Percentiles rank a stretch among this genome's conserved stretches.
phyloP scores from a whole-genome alignment of 2,329 filamentous ascomycete genomes.

The Trichoderma sp. region DNA sequence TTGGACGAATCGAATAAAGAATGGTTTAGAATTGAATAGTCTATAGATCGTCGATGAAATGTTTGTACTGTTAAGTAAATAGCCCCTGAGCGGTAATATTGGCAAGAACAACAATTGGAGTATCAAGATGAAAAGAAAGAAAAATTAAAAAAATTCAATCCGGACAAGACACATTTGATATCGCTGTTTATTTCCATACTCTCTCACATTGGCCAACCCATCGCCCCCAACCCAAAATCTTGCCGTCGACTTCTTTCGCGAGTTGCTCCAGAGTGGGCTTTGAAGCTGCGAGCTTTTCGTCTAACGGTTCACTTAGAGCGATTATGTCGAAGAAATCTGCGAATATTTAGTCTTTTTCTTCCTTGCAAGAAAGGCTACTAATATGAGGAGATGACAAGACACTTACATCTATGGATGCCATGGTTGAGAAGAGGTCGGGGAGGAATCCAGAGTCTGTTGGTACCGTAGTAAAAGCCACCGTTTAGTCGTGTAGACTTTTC shows the following conservation, averaged over 20 bases:
- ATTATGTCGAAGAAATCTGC: conserved; percentile 54
- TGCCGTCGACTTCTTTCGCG: conserved; percentile 48
- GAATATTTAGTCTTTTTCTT: not conserved
- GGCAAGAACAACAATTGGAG: not conserved
- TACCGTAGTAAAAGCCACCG: conserved; percentile 53
- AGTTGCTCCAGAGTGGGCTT: conserved; percentile 50
- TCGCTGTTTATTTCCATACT: conserved; percentile 35
- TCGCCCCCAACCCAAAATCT: conserved; percentile 54
- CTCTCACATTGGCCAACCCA: conserved; percentile 54
- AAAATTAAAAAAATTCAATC: not conserved
- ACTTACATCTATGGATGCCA: conserved; percentile 54
- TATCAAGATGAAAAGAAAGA: not conserved
- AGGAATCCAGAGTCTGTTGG: conserved; percentile 49
- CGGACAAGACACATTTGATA: not conserved
- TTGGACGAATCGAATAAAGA: conserved; percentile 39
- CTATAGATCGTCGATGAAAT: not conserved
- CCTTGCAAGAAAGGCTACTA: fast-evolving
- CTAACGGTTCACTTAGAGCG: conserved; percentile 50
- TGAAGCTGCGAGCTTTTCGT: conserved; percentile 42
- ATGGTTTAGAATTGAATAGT: not conserved
- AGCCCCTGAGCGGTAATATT: not conserved
- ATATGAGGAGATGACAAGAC: not conserved
- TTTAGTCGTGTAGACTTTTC: conserved; percentile 39
- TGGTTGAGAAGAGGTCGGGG: conserved; percentile 55
- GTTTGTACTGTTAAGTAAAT: not conserved